These are phyloP conservation scores for Pleurozium schreberi DNA, from an alignment of 225 moss, liverwort and hornwort species.

Conservation along the genomic window DNA sequence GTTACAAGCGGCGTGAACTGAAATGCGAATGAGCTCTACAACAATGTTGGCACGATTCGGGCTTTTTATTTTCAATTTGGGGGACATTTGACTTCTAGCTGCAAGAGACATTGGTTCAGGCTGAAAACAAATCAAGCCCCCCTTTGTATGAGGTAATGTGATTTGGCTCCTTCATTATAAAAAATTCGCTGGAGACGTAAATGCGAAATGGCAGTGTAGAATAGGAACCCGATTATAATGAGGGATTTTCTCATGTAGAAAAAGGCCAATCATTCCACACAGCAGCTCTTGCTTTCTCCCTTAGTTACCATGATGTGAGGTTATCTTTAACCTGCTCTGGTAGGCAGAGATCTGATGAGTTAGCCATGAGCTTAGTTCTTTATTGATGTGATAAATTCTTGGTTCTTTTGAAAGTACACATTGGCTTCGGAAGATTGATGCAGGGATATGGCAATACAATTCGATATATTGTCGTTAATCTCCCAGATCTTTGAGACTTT, in stretches of 20 bases:
- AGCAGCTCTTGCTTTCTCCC: background rate
- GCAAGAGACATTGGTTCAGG: background rate
- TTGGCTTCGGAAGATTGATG: background rate
- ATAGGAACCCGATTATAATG: background rate
- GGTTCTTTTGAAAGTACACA: background rate
- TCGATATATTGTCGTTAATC: background rate
- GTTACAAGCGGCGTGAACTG: conserved; percentile 75
- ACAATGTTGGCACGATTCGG: background rate
- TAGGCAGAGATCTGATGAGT: background rate
- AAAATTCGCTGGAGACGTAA: background rate
- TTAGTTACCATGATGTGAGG: background rate
- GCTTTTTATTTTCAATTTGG: background rate
- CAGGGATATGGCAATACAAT: background rate
- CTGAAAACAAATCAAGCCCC: background rate
- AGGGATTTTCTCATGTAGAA: background rate
- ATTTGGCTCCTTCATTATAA: background rate
- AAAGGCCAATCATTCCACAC: background rate
- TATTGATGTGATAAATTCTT: background rate
- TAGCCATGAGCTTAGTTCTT: background rate
- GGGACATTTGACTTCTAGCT: background rate
- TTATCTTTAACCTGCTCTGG: background rate
- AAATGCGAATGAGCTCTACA: conserved; percentile 7
- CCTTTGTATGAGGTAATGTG: background rate
- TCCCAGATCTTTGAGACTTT: background rate
- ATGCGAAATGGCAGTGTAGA: background rate